Base-by-base conservation (phyloP, 345 rosid species). In the Adansonia digitata region DNA sequence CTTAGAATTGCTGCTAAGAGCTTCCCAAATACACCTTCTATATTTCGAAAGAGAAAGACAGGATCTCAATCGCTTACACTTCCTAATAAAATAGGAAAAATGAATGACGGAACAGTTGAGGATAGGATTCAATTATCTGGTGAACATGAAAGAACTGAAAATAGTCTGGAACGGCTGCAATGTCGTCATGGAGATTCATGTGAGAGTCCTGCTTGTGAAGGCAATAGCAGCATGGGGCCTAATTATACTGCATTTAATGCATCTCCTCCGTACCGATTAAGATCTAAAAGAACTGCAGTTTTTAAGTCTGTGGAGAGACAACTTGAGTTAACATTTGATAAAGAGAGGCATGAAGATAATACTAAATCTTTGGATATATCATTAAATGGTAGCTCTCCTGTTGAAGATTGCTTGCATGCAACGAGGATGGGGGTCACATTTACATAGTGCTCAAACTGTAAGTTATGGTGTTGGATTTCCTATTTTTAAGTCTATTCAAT, bases 211-310 rank as follows among this genome's bases (percentile, higher is more conserved):
- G 82, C 46, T 77, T 43, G 26, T 70, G 81, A 57, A 49, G 85
- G 80, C 74, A 62, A 70, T 65, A 72, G 78, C 67, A 63, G 73
- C 42, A 53, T 46, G 72, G 84, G 71, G 74, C 75, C 78, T 62
- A 85, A 70, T 72, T 80, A 78, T 15, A 80, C 76, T 78, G 84
- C 87, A 67, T 92, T 86, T 77, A 88, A 92, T 82, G 85, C 88
- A 35, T 94, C 98, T 76, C 98, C 98, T 69, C 97, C 97, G 0
- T 94, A 92, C 79, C 83, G 95, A 74, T 79, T 94, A 81, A 91
- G 90, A 83, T 84, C 94, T 53, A 92, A 91, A 83, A 78, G 97
- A 77, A 88, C 94, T 75, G 87, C 91, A 49, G 87, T 85, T 79
- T 80, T 88, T 77, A 94, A 91, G 86, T 88, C 95, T 24, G 88